Evolutionary conservation across 73 alveolate genomes (phyloP), one percentile per base, ranked within the genome.

Genomic region (Symbiodinium pilosum): DNA sequence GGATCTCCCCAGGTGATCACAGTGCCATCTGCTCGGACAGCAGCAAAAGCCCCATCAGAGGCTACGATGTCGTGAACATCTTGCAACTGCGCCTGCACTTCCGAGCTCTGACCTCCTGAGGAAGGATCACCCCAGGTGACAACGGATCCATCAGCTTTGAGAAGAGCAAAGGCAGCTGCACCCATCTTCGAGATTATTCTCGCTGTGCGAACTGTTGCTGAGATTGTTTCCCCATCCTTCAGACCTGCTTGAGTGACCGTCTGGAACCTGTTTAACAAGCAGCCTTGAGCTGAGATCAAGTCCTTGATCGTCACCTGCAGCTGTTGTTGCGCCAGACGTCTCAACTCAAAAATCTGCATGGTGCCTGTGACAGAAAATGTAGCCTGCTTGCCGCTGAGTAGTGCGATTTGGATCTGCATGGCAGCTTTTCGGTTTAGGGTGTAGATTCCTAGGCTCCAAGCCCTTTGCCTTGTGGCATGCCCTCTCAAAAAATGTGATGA

Each of bases 141-240:
- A 64, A 64, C 41, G 2, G 34, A 39, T 14, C 88, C 88, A 40
- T 39, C 59, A 39, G 32, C 89, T 34, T 42, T 91, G 56, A 91
- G 89, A 44, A 91, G 54, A 2, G 97, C 97, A n/a, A 91, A 69
- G 43, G 97, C 97, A 7, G 97, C 97, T 1, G 88, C 73, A 41
- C 97, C 97, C 56, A 91, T 83, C 77, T 86, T 59, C 42, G 97
- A 68, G 39, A 43, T 39, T 26, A 91, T 1, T 18, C 40, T 8
- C 20, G 64, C 89, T 88, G 36, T 54, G 93, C 94, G 85, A 38
- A 64, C 84, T 30, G 64, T 87, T 43, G 94, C 94, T 30, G 94
- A 56, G 41, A 87, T 28, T 32, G 69, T 26, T 41, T 87, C 94
- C 36, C 86, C 86, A 11, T 54, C 69, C 69, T 18, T 34, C 86